These are phyloP conservation scores for Pseudogymnoascus sp. DNA, from an alignment of 2,329 filamentous ascomycete genomes.

Conservation along the genomic window DNA sequence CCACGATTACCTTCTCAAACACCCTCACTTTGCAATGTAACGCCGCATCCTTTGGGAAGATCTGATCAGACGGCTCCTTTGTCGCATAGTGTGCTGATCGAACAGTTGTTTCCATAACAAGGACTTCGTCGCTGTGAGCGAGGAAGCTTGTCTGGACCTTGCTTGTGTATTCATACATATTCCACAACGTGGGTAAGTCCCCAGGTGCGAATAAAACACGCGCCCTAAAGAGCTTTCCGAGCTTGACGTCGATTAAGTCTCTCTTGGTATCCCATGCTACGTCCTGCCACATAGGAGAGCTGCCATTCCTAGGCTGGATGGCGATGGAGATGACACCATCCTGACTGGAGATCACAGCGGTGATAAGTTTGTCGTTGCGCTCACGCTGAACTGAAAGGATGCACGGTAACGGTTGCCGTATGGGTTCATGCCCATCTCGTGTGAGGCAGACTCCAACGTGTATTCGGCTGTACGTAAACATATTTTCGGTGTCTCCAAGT, in stretches of 20 bases:
- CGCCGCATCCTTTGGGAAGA: conserved; percentile 69
- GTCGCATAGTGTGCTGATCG: conserved; percentile 77
- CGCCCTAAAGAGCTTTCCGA: conserved; percentile 70
- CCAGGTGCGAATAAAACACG: conserved; percentile 62
- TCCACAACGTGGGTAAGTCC: conserved; percentile 75
- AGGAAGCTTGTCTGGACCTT: conserved; percentile 67
- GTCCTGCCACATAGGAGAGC: conserved; percentile 67
- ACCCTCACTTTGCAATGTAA: conserved; percentile 63
- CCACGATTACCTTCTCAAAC: conserved; percentile 62
- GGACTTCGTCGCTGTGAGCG: conserved; percentile 58
- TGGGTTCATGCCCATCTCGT: conserved; percentile 61
- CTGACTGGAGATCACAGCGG: conserved; percentile 71
- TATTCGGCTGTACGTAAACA: conserved; percentile 74
- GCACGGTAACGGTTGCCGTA: conserved; percentile 63
- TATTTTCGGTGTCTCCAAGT: conserved; percentile 62
- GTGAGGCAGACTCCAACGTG: conserved; percentile 66
- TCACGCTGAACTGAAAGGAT: conserved; percentile 68
- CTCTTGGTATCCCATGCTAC: conserved; percentile 68
- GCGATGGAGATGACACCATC: conserved; percentile 67
- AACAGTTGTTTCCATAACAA: conserved; percentile 61
- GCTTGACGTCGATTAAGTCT: conserved; percentile 56
- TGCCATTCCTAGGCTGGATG: conserved; percentile 62
- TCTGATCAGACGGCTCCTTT: conserved; percentile 55
- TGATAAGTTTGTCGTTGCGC: conserved; percentile 59
- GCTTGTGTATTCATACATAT: conserved; percentile 75